Conservation (phyloP, 2,329 filamentous ascomycete species). For the Curvularia hawaiiensis region DNA sequence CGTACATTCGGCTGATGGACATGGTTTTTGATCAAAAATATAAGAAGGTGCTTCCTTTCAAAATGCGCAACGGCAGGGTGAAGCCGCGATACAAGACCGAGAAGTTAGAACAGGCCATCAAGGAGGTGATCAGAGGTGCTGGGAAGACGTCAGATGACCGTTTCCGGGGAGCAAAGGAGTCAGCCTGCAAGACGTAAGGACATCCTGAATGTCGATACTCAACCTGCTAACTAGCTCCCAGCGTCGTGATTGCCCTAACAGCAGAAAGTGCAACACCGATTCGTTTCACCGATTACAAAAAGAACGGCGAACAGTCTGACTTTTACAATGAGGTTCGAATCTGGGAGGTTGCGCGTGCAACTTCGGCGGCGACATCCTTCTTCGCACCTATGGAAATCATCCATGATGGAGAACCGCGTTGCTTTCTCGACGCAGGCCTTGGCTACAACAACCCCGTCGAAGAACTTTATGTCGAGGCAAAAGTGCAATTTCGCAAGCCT, state of each 20-base stretch:
- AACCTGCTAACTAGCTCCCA: not conserved
- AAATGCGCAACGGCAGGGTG: conserved; percentile 14
- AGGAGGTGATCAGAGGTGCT: conserved; percentile 11
- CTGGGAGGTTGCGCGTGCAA: conserved; percentile 33
- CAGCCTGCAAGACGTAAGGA: conserved; percentile 13
- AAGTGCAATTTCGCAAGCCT: not conserved
- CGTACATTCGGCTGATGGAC: conserved; percentile 15
- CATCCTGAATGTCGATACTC: not conserved
- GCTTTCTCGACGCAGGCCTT: conserved; percentile 50
- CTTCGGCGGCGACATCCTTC: conserved; percentile 26
- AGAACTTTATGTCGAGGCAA: conserved; percentile 45
- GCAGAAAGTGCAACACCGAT: conserved; percentile 6
- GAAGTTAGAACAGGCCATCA: conserved; percentile 17
- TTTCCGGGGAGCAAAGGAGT: conserved; percentile 10
- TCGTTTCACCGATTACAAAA: conserved; percentile 12
- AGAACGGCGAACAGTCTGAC: conserved; percentile 11
- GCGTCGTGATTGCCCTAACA: conserved; percentile 13
- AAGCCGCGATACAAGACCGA: conserved; percentile 19
- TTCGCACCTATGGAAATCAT: conserved; percentile 39
- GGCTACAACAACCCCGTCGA: conserved; percentile 53
- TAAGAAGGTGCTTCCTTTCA: conserved; percentile 7
- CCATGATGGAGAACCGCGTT: conserved; percentile 34
- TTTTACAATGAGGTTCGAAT: conserved; percentile 34
- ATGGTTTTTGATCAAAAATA: conserved; percentile 16
- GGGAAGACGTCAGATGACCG: conserved; percentile 5